These are phyloP conservation scores for Verbena officinalis DNA, from an alignment of 257 asterid species.

Conservation along the genomic window DNA sequence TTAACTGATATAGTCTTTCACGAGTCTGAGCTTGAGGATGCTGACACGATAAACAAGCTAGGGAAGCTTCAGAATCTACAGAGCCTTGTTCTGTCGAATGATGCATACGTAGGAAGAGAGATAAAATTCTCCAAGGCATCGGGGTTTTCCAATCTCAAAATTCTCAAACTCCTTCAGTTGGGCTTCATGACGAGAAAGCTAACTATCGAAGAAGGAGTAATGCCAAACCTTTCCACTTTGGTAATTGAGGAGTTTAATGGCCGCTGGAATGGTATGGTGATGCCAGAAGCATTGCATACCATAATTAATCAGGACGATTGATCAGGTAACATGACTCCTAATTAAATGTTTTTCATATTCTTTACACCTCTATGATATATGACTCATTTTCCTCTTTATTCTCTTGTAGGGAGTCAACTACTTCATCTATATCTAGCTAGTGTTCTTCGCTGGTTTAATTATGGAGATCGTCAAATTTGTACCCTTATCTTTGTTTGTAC, in stretches of 20 bases:
- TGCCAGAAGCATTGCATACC: neutral
- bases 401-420: neutral
- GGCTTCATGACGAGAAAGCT: conserved; percentile 9
- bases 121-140: neutral
- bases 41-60: conserved; percentile 28
- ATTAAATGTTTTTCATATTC: neutral
- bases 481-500: neutral
- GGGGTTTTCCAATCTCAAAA: conserved; percentile 28
- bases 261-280: neutral
- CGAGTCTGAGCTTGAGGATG: conserved; percentile 14
- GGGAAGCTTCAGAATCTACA: conserved; percentile 21
- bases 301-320: neutral
- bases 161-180: conserved; percentile 30
- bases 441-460: neutral
- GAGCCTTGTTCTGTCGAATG: conserved; percentile 24
- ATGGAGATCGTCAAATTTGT: neutral
- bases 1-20: conserved; percentile 26
- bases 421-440: neutral
- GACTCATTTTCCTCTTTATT: neutral
- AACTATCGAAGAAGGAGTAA: conserved; percentile 14
- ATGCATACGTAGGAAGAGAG: conserved; percentile 24
- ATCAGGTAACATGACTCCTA: neutral
- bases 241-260: conserved; percentile 11
- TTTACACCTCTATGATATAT: neutral
- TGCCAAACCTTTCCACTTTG: conserved; percentile 35